Percentiles rank a stretch among this genome's conserved stretches.
These are phyloP conservation scores for Dendrothele bispora DNA, from an alignment of 768 basidiomycete species.

Conservation along the genomic window DNA sequence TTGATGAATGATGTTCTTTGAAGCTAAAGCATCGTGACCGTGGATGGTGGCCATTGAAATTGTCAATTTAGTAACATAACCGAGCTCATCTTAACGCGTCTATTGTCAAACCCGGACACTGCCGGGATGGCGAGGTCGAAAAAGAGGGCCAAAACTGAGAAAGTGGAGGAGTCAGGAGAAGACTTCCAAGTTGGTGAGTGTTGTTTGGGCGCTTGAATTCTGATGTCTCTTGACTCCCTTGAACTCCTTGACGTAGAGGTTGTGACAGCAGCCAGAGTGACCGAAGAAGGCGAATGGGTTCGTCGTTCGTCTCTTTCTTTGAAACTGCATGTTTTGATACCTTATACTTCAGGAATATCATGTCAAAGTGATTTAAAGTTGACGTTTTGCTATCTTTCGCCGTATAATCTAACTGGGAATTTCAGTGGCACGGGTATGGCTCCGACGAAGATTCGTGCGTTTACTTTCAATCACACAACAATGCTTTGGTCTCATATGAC, in stretches of 20 bases:
- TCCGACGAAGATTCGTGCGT: slow-evolving; percentile 58
- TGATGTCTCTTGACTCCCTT: neutral
- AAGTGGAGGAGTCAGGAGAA: neutral
- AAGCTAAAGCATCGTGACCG: no score
- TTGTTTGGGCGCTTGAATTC: neutral
- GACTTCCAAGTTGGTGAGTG: neutral
- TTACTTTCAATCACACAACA: neutral
- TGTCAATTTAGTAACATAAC: no score
- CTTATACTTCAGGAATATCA: slow-evolving; percentile 53
- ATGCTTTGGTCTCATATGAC: slow-evolving; percentile 27
- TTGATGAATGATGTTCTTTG: no score
- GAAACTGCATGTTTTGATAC: neutral
- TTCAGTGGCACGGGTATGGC: slow-evolving; percentile 66
- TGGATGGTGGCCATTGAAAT: no score
- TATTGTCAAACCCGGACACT: no score
- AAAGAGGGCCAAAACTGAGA: neutral
- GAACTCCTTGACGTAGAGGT: neutral
- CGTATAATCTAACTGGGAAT: slow-evolving; percentile 3
- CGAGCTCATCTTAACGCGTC: no score
- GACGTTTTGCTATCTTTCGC: neutral
- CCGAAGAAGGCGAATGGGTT: neutral
- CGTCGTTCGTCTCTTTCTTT: neutral
- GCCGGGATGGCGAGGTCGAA: neutral
- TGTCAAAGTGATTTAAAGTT: slow-evolving; percentile 52
- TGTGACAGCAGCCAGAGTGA: neutral